Evolutionary conservation across 352 stramenopile species (phyloP).

Genomic region (Globisporangium cederbergense): DNA sequence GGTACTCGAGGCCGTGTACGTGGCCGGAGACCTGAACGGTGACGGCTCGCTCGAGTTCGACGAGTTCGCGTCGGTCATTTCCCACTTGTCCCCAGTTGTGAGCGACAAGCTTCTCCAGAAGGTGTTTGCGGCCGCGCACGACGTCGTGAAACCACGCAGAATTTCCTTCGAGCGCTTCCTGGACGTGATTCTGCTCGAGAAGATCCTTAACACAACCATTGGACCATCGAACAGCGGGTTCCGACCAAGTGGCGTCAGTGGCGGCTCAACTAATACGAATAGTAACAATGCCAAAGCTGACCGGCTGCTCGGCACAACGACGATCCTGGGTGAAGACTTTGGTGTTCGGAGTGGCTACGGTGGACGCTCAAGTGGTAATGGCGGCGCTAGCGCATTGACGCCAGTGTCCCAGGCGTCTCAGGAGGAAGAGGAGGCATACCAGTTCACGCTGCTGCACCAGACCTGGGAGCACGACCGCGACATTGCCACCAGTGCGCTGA

Average conservation of each 20-base stretch:
- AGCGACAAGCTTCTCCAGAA: slow-evolving; percentile 58
- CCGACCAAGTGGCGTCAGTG: slow-evolving; percentile 1
- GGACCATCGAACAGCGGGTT: neutral
- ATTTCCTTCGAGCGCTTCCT: slow-evolving; percentile 65
- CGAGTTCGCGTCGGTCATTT: slow-evolving; percentile 66
- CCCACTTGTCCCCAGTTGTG: slow-evolving; percentile 44
- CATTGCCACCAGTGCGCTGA: slow-evolving; percentile 39
- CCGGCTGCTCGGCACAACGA: neutral
- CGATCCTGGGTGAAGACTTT: slow-evolving; percentile 13
- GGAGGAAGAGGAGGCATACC: slow-evolving; percentile 69
- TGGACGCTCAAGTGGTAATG: neutral
- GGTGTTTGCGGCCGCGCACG: slow-evolving; percentile 56
- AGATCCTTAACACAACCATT: slow-evolving; percentile 35
- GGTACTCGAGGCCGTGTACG: slow-evolving; percentile 68
- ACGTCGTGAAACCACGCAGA: slow-evolving; percentile 48
- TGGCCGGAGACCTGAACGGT: slow-evolving; percentile 59
- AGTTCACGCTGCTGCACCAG: slow-evolving; percentile 69
- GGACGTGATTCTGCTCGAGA: slow-evolving; percentile 54
- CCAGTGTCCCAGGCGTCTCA: neutral
- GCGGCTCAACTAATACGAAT: neutral
- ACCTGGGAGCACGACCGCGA: slow-evolving; percentile 65
- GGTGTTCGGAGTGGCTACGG: neutral
- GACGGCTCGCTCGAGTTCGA: slow-evolving; percentile 71
- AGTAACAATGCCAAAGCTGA: slow-evolving; percentile 11
- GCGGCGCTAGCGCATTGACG: neutral